Base-by-base conservation (phyloP, 768 basidiomycete genomes). In the Lepiota brunneoincarnata region DNA sequence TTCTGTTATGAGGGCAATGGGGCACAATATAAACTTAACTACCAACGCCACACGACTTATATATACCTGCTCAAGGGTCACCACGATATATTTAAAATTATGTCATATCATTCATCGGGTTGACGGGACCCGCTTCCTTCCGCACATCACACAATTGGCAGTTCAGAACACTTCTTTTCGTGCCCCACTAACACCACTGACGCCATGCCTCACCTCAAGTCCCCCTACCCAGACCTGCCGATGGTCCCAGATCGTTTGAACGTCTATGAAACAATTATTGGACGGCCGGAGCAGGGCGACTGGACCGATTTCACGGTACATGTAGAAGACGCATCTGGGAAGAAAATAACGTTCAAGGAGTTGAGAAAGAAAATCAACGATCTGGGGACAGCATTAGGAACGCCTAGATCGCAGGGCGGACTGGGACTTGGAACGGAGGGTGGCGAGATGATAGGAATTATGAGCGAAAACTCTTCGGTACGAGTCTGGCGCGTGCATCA, bases 381-480 rank as follows among this genome's bases (percentile, higher is more conserved):
- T 48, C 77, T 77, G 17, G 79, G 82, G 2, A 85, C 84, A 0
- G 82, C 79, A 0, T 70, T 89, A 10, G 77, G 69, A 1, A 63
- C 69, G 17, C 73, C 78, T 5, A 51, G 69, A 14, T 57, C 68
- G 0, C 63, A 75, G 14, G 85, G 85, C 1, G 86, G 88, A 0
- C 69, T 87, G 2, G 84, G 78, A 0, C 62, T 90, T 10, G 60
- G 65, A 5, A 63, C 67, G 0, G 71, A 71, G 40, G 70, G 76
- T 20, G 73, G 72, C 0, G 83, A 86, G 50, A 78, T 88, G 21
- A 73, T 89, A 20, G 89, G 86, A 4, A 78, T 91, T 15, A 76
- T 89, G 62, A 80, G 80, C 64, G 76, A 84, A 42, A 91, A 90
- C 62, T 83, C 79, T 35, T 63, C 83, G 64, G 89, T 87, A 68